These are phyloP conservation scores for Sergeia podlipaevii DNA, from an alignment of 208 protist species.

Conservation along the genomic window DNA sequence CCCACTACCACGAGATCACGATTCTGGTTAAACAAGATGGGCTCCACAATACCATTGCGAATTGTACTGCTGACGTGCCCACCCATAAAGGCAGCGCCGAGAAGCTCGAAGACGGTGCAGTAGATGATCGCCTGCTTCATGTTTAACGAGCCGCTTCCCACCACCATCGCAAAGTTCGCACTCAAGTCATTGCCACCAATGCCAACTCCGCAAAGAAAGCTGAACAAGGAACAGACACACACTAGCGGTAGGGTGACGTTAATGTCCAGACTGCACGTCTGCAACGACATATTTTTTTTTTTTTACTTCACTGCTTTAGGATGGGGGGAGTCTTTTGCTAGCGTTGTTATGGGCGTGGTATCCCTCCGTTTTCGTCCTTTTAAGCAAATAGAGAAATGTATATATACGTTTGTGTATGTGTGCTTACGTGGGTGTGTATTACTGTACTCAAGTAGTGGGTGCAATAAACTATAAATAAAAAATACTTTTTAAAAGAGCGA, in stretches of 20 bases:
- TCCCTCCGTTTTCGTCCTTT: no score
- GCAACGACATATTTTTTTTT: no score
- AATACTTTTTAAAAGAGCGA: no score
- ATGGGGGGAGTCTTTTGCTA: no score
- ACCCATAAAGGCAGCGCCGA: constrained; percentile 85
- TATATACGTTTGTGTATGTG: no score
- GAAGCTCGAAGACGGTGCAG: constrained; percentile 76
- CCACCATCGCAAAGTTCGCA: constrained; percentile 86
- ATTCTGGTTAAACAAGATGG: constrained; percentile 55
- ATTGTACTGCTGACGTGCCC: constrained; percentile 74
- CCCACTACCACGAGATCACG: constrained; percentile 66
- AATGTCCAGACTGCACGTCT: constrained; percentile 52
- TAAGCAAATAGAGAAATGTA: no score
- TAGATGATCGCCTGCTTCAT: constrained; percentile 79
- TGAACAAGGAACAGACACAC: constrained; percentile 66
- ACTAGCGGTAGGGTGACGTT: constrained; percentile 69
- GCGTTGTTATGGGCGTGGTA: no score
- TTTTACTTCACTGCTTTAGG: no score
- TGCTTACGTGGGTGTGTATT: no score
- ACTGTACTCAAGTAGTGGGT: no score
- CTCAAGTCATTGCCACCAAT: constrained; percentile 83
- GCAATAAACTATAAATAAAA: no score
- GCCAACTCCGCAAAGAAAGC: constrained; percentile 79
- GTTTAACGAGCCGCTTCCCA: constrained; percentile 77
- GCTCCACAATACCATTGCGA: constrained; percentile 68